Conservation (phyloP, 2,329 filamentous ascomycete species). For the Xylariaceae sp. region DNA sequence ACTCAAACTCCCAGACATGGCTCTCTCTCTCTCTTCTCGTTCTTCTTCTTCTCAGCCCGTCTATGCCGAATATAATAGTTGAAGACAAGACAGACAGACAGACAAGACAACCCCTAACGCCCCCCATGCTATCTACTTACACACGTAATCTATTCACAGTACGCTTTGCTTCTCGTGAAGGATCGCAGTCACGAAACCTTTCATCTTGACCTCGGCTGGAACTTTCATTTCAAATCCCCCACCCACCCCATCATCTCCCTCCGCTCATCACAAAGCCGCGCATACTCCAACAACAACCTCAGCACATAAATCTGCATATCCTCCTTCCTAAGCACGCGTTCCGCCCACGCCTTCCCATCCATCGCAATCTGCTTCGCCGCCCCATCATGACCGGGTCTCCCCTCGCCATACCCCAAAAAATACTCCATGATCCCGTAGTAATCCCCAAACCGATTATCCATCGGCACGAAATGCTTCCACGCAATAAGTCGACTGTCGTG, state of each 20-base stretch:
- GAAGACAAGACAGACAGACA: neutral
- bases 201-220: too few relatives aligned
- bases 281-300: slow-evolving; percentile 60
- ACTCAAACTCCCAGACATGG: neutral
- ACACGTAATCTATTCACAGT: slow-evolving; percentile 5
- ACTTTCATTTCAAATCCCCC: slow-evolving; percentile 40
- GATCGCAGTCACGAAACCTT: slow-evolving; percentile 1
- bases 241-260: slow-evolving; percentile 53
- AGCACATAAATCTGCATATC: slow-evolving; percentile 70
- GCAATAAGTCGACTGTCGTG: slow-evolving; percentile 67
- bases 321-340: slow-evolving; percentile 60
- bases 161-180: neutral
- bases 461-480: slow-evolving; percentile 77
- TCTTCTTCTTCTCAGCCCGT: neutral
- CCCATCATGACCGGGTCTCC: slow-evolving; percentile 45
- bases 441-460: slow-evolving; percentile 69
- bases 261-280: slow-evolving; percentile 47
- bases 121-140: slow-evolving; percentile 15
- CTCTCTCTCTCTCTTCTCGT: slow-evolving; percentile 3
- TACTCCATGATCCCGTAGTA: slow-evolving; percentile 70
- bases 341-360: slow-evolving; percentile 63
- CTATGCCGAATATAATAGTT: neutral
- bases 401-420: slow-evolving; percentile 56
- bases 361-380: slow-evolving; percentile 59
- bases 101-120: neutral